Evolutionary conservation across 768 basidiomycete species (phyloP).

Genomic region (Serpula lacrymans): DNA sequence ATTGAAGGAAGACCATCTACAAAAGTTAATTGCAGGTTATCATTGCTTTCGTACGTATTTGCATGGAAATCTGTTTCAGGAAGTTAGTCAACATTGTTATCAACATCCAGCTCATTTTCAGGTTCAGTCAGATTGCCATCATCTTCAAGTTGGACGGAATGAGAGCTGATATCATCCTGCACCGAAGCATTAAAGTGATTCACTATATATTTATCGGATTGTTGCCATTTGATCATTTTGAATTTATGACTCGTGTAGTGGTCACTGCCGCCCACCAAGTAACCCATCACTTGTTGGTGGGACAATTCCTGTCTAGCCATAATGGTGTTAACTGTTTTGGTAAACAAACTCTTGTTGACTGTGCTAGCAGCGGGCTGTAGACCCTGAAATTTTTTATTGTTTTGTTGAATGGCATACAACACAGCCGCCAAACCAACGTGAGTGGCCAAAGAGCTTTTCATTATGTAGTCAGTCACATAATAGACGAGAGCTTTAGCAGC

Average conservation of each 20-base stretch:
- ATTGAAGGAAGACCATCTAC: no score
- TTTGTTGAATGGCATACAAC: constrained; percentile 6
- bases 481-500: constrained; percentile 30
- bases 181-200: no score
- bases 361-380: no score
- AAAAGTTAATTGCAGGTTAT: no score
- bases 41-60: no score
- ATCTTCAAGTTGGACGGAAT: no score
- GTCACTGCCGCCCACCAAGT: constrained; percentile 12
- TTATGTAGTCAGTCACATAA: constrained; percentile 38
- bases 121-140: no score
- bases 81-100: no score
- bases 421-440: constrained; percentile 15
- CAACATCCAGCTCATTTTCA: no score
- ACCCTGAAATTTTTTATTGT: background rate
- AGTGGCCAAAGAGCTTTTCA: constrained; percentile 21
- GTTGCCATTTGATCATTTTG: background rate
- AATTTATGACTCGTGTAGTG: background rate
- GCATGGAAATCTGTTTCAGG: no score
- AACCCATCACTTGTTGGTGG: constrained; percentile 22
- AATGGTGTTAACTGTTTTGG: constrained; percentile 12
- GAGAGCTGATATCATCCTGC: no score
- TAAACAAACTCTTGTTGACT: background rate
- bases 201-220: no score
- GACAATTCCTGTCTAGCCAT: constrained; percentile 22